phyloP scores from a whole-genome alignment of 345 rosid species.

The Hibiscus syriacus region DNA sequence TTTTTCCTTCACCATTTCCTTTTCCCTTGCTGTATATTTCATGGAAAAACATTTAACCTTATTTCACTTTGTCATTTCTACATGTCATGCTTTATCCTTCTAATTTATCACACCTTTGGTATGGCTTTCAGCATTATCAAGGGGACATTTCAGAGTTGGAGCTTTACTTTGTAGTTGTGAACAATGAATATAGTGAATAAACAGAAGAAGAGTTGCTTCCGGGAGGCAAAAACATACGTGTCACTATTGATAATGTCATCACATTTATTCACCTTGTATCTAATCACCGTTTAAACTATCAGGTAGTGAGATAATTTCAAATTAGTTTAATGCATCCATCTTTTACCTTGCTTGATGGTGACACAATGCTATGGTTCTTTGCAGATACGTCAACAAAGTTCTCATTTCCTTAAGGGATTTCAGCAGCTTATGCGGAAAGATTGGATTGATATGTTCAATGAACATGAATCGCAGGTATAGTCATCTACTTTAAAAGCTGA shows the following conservation, averaged over 20 bases:
- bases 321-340: neutral
- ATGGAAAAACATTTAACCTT: neutral
- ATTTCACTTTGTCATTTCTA: neutral
- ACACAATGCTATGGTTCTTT: conserved; percentile 4
- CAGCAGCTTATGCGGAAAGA: conserved; percentile 92
- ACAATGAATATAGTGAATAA: conserved; percentile 96
- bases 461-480: conserved; percentile 93
- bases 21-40: neutral
- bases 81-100: conserved; percentile 4
- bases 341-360: conserved; percentile 9
- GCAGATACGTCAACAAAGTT: conserved; percentile 96
- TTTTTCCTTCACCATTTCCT: conserved; percentile 15
- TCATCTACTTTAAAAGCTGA: neutral
- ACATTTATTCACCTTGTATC: conserved; percentile 91
- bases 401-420: conserved; percentile 90
- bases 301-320: conserved; percentile 36
- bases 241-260: conserved; percentile 85
- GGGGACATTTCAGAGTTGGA: conserved; percentile 78
- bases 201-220: conserved; percentile 88
- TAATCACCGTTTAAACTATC: conserved; percentile 88
- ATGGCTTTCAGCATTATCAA: conserved; percentile 62
- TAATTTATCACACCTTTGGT: neutral
- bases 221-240: conserved; percentile 78
- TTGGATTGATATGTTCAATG: conserved; percentile 97
- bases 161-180: conserved; percentile 84